phyloP scores from a whole-genome alignment of 441 rosid species.

The Raphanus hybrid region DNA sequence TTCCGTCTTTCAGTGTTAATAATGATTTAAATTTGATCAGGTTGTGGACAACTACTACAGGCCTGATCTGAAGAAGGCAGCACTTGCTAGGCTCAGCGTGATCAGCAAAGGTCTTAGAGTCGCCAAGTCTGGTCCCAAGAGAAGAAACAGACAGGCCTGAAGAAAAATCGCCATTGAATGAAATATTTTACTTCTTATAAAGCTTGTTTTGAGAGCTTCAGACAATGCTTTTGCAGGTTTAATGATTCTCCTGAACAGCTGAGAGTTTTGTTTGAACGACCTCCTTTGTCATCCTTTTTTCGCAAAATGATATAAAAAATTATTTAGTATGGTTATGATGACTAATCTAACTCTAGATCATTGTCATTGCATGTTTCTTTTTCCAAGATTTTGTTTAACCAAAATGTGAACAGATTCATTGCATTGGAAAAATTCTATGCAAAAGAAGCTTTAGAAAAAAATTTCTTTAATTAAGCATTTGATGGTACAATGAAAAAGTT shows the following conservation, averaged over 20 bases:
- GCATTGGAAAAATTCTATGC: too few relatives aligned
- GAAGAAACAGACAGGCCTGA: constrained; percentile 78
- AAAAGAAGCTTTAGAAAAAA: too few relatives aligned
- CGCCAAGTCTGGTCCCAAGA: constrained; percentile 87
- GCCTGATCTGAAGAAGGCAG: constrained; percentile 88
- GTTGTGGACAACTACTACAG: constrained; percentile 84
- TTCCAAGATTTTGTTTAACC: too few relatives aligned
- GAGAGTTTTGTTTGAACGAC: constrained; percentile 9
- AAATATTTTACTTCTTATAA: background rate
- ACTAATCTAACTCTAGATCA: too few relatives aligned
- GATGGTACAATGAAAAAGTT: too few relatives aligned
- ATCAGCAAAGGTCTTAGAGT: constrained; percentile 79
- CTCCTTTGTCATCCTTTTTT: background rate
- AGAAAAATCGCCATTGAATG: background rate
- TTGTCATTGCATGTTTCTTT: too few relatives aligned
- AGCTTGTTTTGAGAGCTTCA: constrained; percentile 19
- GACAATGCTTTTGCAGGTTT: constrained; percentile 25
- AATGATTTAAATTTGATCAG: constrained; percentile 36
- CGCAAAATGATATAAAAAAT: too few relatives aligned
- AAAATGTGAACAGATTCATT: too few relatives aligned
- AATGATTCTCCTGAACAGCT: constrained; percentile 22
- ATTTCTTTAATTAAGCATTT: too few relatives aligned
- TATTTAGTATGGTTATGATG: too few relatives aligned
- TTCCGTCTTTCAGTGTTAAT: background rate
- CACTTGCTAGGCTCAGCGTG: constrained; percentile 88